Evolutionary conservation across 75 land plant genomes (phyloP).

Genomic region (Cupressus sempervirens): DNA sequence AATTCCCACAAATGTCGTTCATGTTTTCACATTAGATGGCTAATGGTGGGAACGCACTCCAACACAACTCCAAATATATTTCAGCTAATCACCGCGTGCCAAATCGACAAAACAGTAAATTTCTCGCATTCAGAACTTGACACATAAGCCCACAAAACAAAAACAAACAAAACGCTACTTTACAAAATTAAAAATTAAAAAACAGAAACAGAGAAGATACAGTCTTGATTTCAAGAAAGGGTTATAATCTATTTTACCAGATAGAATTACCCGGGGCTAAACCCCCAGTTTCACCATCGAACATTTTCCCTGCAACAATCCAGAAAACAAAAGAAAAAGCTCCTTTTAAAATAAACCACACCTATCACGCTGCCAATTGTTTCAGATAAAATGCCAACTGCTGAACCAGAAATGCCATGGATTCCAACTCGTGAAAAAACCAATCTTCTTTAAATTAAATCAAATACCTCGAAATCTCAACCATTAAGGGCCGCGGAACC

Average conservation of each 20-base stretch:
- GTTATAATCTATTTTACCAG: neutral
- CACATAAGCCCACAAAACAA: neutral
- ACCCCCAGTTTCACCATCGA: slow-evolving; percentile 8
- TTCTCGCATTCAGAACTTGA: neutral
- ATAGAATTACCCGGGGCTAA: neutral
- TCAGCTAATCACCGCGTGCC: neutral
- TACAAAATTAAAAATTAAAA: neutral
- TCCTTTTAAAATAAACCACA: neutral
- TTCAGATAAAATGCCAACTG: neutral
- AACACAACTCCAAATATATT: neutral
- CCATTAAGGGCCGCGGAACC: slow-evolving; percentile 11
- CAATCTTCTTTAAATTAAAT: neutral
- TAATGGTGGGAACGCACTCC: neutral
- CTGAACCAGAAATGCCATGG: neutral
- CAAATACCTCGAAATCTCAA: slow-evolving; percentile 10
- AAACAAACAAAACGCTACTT: neutral
- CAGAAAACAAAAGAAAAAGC: neutral
- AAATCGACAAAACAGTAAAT: neutral
- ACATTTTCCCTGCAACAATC: neutral
- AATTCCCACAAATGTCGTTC: neutral
- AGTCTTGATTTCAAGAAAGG: neutral
- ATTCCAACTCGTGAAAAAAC: neutral
- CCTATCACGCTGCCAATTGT: neutral
- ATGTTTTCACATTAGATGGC: neutral
- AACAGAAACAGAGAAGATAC: neutral